A percentile compares a stretch with the other conserved stretches of the same genome.
Evolutionary conservation across 192 early-diverging fungal species (phyloP).

Genomic region (Coemansia sp.): DNA sequence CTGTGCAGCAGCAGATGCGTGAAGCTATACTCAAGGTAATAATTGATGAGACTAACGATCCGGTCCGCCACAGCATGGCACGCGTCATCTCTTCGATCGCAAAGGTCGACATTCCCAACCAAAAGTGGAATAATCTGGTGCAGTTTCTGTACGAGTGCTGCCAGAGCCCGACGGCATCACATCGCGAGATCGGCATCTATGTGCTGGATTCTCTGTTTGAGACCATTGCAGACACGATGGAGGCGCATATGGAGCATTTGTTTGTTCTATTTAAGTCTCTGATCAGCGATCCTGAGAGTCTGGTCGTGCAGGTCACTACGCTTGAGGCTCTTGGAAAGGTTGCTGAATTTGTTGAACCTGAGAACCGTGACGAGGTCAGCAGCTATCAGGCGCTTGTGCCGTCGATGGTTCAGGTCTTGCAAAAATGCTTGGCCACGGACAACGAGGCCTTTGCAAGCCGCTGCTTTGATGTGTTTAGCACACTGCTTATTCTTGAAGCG

Average conservation of each 20-base stretch:
- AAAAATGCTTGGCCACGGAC: slow-evolving; percentile 68
- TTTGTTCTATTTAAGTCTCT: slow-evolving; percentile 74
- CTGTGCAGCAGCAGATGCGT: slow-evolving; percentile 63
- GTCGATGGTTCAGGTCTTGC: slow-evolving; percentile 81
- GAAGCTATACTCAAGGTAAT: slow-evolving; percentile 70
- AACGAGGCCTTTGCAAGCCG: slow-evolving; percentile 78
- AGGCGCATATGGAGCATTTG: slow-evolving; percentile 63
- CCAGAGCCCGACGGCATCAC: slow-evolving; percentile 66
- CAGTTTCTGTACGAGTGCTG: slow-evolving; percentile 81
- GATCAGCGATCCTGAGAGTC: slow-evolving; percentile 81
- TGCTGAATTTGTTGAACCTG: slow-evolving; percentile 77
- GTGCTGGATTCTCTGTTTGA: slow-evolving; percentile 88
- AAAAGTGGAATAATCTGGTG: slow-evolving; percentile 78
- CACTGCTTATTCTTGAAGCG: slow-evolving; percentile 75
- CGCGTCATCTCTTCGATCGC: slow-evolving; percentile 91
- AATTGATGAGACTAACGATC: slow-evolving; percentile 66
- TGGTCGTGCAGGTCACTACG: slow-evolving; percentile 77
- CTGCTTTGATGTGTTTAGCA: slow-evolving; percentile 89
- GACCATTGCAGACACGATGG: slow-evolving; percentile 67
- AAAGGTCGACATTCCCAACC: slow-evolving; percentile 73
- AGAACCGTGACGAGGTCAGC: slow-evolving; percentile 67
- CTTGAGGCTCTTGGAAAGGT: slow-evolving; percentile 79
- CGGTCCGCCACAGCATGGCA: slow-evolving; percentile 76
- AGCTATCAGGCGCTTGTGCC: slow-evolving; percentile 77
- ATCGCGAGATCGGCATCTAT: slow-evolving; percentile 86